Evolutionary conservation across 495 filamentous ascomycete genomes (phyloP).

Genomic region (Cercophora newfieldiana): DNA sequence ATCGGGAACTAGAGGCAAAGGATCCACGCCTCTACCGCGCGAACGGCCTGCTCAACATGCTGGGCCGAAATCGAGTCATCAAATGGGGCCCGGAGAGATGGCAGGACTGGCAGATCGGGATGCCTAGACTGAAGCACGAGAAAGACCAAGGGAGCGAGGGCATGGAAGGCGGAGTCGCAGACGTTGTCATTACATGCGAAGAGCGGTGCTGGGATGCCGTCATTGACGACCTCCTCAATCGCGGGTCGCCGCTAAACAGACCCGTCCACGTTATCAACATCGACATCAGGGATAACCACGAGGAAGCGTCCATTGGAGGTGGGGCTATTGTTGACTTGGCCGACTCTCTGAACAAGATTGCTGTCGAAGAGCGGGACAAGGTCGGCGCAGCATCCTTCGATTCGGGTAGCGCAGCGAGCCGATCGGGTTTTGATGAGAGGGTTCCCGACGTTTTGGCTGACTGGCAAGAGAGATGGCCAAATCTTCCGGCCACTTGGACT

Average conservation of each 20-base stretch:
- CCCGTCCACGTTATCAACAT: conserved; percentile 98
- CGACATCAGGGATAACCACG: conserved; percentile 97
- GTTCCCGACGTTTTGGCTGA: conserved; percentile 91
- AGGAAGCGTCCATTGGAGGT: conserved; percentile 89
- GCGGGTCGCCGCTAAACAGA: conserved; percentile 79
- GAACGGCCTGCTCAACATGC: conserved; percentile 94
- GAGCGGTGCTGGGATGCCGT: conserved; percentile 99
- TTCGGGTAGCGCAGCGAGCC: conserved; percentile 62
- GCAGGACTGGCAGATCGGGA: conserved; percentile 94
- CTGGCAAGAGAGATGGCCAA: conserved; percentile 96
- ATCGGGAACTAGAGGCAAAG: conserved; percentile 79
- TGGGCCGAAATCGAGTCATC: conserved; percentile 84
- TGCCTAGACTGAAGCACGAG: conserved; percentile 67
- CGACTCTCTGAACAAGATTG: conserved; percentile 79
- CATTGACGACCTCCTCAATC: conserved; percentile 84
- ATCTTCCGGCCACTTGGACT: conserved; percentile 89
- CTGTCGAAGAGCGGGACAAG: conserved; percentile 69
- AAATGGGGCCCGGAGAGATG: conserved; percentile 97
- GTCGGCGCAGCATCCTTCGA: conserved; percentile 66
- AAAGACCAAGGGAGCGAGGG: conserved; percentile 71
- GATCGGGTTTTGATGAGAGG: conserved; percentile 82
- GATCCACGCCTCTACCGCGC: conserved; percentile 85
- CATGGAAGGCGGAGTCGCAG: conserved; percentile 86
- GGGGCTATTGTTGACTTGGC: conserved; percentile 91
- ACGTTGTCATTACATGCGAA: conserved; percentile 96